Percentiles rank a stretch among this genome's conserved stretches.
Conservation (phyloP, 225 moss, liverwort and hornwort species). For the Pseudisothecium myosuroides region DNA sequence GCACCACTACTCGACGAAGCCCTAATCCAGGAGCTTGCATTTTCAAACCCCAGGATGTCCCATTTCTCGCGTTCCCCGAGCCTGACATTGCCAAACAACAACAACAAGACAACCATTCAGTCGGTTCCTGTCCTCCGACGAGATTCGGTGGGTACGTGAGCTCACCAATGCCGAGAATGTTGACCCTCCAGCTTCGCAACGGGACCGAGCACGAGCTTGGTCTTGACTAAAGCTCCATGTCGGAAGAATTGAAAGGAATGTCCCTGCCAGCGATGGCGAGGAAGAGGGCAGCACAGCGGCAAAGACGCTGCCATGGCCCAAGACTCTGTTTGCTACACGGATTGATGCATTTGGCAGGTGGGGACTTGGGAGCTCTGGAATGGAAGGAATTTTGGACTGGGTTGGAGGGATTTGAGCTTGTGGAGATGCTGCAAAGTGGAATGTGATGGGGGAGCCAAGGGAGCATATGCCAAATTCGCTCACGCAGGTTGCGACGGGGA, state of each 20-base stretch:
- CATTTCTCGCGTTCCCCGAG: too few relatives aligned
- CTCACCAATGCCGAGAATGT: constrained; percentile 11
- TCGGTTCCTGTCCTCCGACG: neutral
- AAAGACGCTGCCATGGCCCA: neutral
- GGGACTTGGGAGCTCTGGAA: neutral
- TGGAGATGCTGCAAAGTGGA: neutral
- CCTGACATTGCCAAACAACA: neutral
- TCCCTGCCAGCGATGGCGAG: neutral
- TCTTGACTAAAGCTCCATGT: neutral
- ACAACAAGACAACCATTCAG: neutral
- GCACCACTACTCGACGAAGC: neutral
- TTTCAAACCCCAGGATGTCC: neutral
- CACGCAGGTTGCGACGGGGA: neutral
- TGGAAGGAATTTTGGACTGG: neutral
- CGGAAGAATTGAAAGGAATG: neutral
- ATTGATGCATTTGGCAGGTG: neutral
- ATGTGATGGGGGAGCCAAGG: neutral
- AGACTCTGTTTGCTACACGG: neutral
- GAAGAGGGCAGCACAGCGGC: neutral
- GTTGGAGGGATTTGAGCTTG: neutral
- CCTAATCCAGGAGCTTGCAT: neutral
- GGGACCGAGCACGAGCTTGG: neutral
- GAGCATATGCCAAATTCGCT: neutral
- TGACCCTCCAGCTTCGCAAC: neutral
- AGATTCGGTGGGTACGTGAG: neutral